Base-by-base conservation (phyloP, 129 eudicot genomes). In the Erigeron canadensis region DNA sequence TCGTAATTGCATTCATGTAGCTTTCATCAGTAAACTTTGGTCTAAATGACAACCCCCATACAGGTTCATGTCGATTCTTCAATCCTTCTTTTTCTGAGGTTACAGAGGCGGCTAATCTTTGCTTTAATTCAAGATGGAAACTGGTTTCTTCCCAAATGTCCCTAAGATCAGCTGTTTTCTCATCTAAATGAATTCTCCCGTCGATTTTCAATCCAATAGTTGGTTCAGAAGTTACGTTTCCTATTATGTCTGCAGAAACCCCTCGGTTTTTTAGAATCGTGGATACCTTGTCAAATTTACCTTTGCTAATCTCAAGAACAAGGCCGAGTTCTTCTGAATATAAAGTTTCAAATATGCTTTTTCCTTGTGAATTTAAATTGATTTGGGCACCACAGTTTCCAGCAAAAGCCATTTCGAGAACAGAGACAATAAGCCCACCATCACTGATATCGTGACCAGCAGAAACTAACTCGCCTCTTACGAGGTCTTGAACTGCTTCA, bases 401-500 rank as follows among this genome's bases (percentile, higher is more conserved):
- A 11, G 97, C 97, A 77, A 94, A 94, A 12, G 97, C 99, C 99
- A 94, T 94, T 80, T 94, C 97, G 5, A 94, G 96, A 62, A 75
- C 72, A 57, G 79, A 34, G 12, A 94, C 84, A 2, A 94, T 58
- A 54, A 94, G 75, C 19, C 97, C 99, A 21, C 99, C 99, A 9
- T 94, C 99, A 75, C 99, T 94, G 71, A 87, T 59, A 69, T 94
- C 99, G 53, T 94, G 99, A 28, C 99, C 99, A 39, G 97, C 93
- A 18, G 99, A 87, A 38, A 94, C 88, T 34, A 86, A 72, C 6
- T 84, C 96, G 48, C 83, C 89, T 38, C 70, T 75, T 51, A 90
- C 60, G 62, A 94, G 94, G 63, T 86, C 83, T 45, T 94, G 99
- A 67, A 94, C 96, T 37, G 69, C 91, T 71, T 84, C 84, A 72